Evolutionary conservation across 495 filamentous ascomycete genomes (phyloP), one percentile per base, ranked within the genome.

Genomic region (Parmelia sp.): DNA sequence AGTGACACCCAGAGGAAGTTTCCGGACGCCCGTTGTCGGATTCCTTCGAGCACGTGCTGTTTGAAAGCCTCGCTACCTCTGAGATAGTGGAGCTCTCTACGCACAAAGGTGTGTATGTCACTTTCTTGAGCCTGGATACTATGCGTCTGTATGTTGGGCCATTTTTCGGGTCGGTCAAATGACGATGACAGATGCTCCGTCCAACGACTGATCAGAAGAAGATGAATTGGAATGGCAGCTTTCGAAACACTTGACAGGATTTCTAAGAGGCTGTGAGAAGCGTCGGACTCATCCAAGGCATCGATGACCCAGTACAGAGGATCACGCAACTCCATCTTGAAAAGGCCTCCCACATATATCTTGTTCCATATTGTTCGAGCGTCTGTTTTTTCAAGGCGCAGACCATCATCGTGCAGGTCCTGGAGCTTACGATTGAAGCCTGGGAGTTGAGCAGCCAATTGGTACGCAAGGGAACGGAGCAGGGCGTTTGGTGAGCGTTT

Each of bases 281-380:
- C 63, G 14, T 62, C 57, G 33, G 63, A 74, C 63, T 80, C 77
- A 63, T 79, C 78, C 3, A 80, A 57, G 8, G 67, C 78, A 66
- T 80, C 78, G 55, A 80, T 69, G 4, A 80, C 67, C 78, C 76
- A 79, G 60, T 74, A 77, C 29, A 55, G n/a, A n/a, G n/a, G n/a
- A n/a, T n/a, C n/a, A n/a, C n/a, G n/a, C n/a, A n/a, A n/a, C 39
- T 62, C 60, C 12, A 65, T 21, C 45, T 69, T 59, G 57, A 76
- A 76, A 33, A 78, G 68, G 2, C 44, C 57, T 14, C 49, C 57
- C 14, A 69, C 11, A 39, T 69, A 80, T 0, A 74, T 57, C 6
- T 64, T 71, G 44, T 77, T 68, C 78, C 75, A 80, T 35, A 79
- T 66, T 25, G 64, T 70, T 39, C 71, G 64, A 17, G 64, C 37